Conservation (phyloP, 495 filamentous ascomycete species). For the Aspergillus biplanus region DNA sequence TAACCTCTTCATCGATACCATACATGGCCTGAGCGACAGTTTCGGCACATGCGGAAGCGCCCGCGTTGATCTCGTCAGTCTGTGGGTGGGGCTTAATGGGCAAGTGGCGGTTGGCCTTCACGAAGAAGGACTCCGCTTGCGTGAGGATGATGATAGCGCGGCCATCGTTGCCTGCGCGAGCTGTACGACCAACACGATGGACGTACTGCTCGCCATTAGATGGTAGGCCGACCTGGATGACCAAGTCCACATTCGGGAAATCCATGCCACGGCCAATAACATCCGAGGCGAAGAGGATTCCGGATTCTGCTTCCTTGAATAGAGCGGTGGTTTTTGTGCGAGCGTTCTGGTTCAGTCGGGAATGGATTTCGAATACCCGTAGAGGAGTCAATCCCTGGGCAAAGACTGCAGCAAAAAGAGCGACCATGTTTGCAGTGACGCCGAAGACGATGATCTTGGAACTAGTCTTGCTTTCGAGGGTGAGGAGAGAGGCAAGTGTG, state of each 20-base stretch:
- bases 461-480: slow-evolving; percentile 44
- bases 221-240: slow-evolving; percentile 82
- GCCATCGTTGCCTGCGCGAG: slow-evolving; percentile 68
- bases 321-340: slow-evolving; percentile 61
- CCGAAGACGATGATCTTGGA: slow-evolving; percentile 74
- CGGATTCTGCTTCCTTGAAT: slow-evolving; percentile 59
- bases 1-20: slow-evolving; percentile 48
- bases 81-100: slow-evolving; percentile 58
- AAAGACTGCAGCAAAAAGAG: slow-evolving; percentile 56
- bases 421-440: slow-evolving; percentile 65
- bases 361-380: slow-evolving; percentile 61
- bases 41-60: slow-evolving; percentile 24
- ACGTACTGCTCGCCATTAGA: slow-evolving; percentile 78
- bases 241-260: slow-evolving; percentile 90
- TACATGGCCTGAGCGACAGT: slow-evolving; percentile 40
- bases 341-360: slow-evolving; percentile 58
- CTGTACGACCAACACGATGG: slow-evolving; percentile 79
- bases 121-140: slow-evolving; percentile 62
- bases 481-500: slow-evolving; percentile 50
- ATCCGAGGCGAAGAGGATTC: slow-evolving; percentile 69
- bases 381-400: slow-evolving; percentile 45
- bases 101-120: slow-evolving; percentile 53
- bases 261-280: slow-evolving; percentile 84
- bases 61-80: slow-evolving; percentile 40
- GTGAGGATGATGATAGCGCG: slow-evolving; percentile 67